Base-by-base conservation (phyloP, 306 rosid species). In the Cucurbita moschata region DNA sequence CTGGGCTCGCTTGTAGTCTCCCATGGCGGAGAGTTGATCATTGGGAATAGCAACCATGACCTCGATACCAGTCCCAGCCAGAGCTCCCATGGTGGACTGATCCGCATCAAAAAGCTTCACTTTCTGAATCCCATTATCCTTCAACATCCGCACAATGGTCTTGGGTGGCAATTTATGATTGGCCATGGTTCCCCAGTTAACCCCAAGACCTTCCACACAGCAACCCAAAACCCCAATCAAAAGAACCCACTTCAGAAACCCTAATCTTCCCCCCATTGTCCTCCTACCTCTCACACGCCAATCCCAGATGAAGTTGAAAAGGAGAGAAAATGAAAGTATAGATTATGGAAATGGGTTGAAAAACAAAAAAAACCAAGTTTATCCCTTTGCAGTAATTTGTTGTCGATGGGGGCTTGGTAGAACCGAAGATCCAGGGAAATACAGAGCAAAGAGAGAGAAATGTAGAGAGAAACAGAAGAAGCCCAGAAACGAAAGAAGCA, bases 1-100 rank as follows among this genome's bases (percentile, higher is more conserved):
- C 72, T 84, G 76, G 42, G 97, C 99, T 9, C 91, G 82, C 11
- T 70, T 75, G 75, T 79, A 88, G 77, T 81, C 76, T 58, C 74
- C 82, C 96, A 95, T 86, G 1, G 37, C 86, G 35, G 76, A 81
- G 57, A 95, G 97, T 75, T 91, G 96, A 39, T 88, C 93, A 61
- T 95, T 95, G 21, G 97, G 99, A 57, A 95, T 95, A 35, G 96
- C 99, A 66, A 95, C 90, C 96, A 95, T 89, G 73, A 95, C 99
- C 85, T 95, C 96, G 42, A 95, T 84, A 46, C 82, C 88, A 59
- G 83, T 21, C 0, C 96, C 97, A 54, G 92, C 88, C 37, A 94
- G 81, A 79, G 97, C 97, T 73, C 69, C 63, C 99, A 94, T 89
- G 55, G 99, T 86, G 35, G 86, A 38, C 0, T 86, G 84, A 19